phyloP scores from a whole-genome alignment of 1,139 yeast genomes.

The Yamadazyma dushanensis region DNA sequence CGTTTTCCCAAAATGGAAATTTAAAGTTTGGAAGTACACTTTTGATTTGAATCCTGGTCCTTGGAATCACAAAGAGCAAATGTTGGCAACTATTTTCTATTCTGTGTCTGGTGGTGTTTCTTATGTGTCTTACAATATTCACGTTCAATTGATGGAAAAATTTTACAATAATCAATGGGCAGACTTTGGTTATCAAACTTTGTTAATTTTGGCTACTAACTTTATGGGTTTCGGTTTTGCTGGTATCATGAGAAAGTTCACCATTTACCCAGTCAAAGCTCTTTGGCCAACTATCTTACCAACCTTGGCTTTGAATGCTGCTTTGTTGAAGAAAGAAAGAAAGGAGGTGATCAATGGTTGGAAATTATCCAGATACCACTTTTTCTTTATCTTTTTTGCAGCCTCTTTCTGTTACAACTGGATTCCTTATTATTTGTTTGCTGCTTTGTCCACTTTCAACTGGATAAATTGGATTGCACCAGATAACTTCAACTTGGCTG shows the following conservation, averaged over 20 bases:
- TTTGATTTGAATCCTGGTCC: conserved; percentile 42
- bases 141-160: conserved; percentile 41
- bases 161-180: conserved; percentile 48
- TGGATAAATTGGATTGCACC: conserved; percentile 51
- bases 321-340: conserved; percentile 35
- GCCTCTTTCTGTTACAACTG: conserved; percentile 41
- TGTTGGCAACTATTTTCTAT: conserved; percentile 46
- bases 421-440: conserved; percentile 41
- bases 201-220: conserved; percentile 40
- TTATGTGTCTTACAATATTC: conserved; percentile 41
- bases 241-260: conserved; percentile 39
- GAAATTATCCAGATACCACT: conserved; percentile 38
- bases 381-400: conserved; percentile 31
- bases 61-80: conserved; percentile 68
- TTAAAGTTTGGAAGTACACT: conserved; percentile 21
- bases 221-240: conserved; percentile 49
- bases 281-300: conserved; percentile 48
- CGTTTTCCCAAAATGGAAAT: conserved; percentile 36
- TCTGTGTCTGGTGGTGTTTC: conserved; percentile 45
- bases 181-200: conserved; percentile 34
- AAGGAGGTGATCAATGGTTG: conserved; percentile 36
- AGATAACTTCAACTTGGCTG: conserved; percentile 37
- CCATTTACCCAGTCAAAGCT: conserved; percentile 43
- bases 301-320: conserved; percentile 42
- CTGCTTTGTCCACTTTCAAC: conserved; percentile 38